A percentile compares a stretch with the other conserved stretches of the same genome.
phyloP scores from a whole-genome alignment of 345 rosid genomes.

The Citrus trifoliata region DNA sequence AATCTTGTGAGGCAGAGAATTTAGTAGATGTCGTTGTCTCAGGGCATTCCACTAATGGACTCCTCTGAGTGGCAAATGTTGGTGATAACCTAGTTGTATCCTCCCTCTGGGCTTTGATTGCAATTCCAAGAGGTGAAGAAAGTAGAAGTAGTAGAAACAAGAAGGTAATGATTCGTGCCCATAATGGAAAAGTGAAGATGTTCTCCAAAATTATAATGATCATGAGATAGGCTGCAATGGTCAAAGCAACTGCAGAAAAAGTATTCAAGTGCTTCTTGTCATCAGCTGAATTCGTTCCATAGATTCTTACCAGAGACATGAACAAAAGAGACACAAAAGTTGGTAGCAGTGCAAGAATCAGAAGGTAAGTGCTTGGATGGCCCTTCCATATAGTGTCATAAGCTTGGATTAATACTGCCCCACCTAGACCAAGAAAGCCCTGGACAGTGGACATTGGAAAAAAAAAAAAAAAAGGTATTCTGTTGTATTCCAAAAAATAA shows the following conservation, averaged over 20 bases:
- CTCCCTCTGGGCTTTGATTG: constrained; percentile 51
- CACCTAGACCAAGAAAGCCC: constrained; percentile 93
- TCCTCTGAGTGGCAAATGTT: constrained; percentile 25
- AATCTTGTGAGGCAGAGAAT: neutral
- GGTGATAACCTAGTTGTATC: constrained; percentile 23
- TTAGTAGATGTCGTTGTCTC: constrained; percentile 3
- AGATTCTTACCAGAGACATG: constrained; percentile 62
- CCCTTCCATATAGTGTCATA: constrained; percentile 61
- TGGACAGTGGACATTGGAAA: constrained; percentile 15
- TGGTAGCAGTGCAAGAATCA: constrained; percentile 65
- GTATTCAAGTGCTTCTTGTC: constrained; percentile 73
- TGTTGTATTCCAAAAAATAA: neutral
- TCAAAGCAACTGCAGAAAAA: constrained; percentile 62
- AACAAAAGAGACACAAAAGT: constrained; percentile 54
- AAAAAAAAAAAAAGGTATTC: neutral
- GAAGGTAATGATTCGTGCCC: constrained; percentile 44
- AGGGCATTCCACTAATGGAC: constrained; percentile 13
- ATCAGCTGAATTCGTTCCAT: constrained; percentile 35
- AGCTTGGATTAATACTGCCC: constrained; percentile 72
- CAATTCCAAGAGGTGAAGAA: constrained; percentile 53
- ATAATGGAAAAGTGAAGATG: constrained; percentile 41
- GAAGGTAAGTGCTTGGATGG: constrained; percentile 56
- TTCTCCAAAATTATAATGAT: constrained; percentile 52
- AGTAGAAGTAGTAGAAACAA: constrained; percentile 48
- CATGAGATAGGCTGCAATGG: constrained; percentile 73